phyloP scores from a whole-genome alignment of 805 yeast genomes.

The Saccharomycopsis sp. region DNA sequence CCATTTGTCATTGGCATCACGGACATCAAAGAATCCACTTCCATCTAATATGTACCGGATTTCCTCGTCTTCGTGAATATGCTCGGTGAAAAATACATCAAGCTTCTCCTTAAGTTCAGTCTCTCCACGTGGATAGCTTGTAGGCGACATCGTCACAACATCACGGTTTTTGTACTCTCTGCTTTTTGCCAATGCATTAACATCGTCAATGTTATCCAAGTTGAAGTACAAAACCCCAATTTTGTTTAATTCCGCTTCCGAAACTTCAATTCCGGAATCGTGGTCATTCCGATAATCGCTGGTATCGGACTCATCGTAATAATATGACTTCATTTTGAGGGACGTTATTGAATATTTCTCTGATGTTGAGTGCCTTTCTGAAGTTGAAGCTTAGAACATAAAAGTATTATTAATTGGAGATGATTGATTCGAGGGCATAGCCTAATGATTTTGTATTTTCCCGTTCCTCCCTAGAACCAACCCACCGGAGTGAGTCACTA shows the following conservation, averaged over 20 bases:
- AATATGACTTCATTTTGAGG: slow-evolving; percentile 46
- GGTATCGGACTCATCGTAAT: slow-evolving; percentile 55
- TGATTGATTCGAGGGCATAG: neutral
- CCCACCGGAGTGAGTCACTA: neutral
- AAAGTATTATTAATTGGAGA: neutral
- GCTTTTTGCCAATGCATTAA: slow-evolving; percentile 59
- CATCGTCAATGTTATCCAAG: slow-evolving; percentile 42
- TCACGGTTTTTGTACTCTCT: slow-evolving; percentile 81
- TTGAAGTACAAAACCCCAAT: slow-evolving; percentile 67
- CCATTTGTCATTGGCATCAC: slow-evolving; percentile 64
- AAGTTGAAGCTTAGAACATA: no score
- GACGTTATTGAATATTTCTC: no score
- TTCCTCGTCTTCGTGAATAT: slow-evolving; percentile 95
- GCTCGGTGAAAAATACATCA: slow-evolving; percentile 70
- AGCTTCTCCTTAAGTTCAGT: slow-evolving; percentile 57
- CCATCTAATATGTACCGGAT: slow-evolving; percentile 87
- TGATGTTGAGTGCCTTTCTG: neutral
- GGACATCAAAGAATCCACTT: slow-evolving; percentile 84
- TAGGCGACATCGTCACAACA: slow-evolving; percentile 51
- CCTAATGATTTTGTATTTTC: neutral
- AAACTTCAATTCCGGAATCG: slow-evolving; percentile 57
- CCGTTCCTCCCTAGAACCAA: neutral
- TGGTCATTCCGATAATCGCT: slow-evolving; percentile 64
- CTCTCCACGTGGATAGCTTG: slow-evolving; percentile 56
- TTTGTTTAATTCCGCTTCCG: slow-evolving; percentile 40